phyloP scores from a whole-genome alignment of 164 flowering plant genomes.

The Stephania cephalantha region DNA sequence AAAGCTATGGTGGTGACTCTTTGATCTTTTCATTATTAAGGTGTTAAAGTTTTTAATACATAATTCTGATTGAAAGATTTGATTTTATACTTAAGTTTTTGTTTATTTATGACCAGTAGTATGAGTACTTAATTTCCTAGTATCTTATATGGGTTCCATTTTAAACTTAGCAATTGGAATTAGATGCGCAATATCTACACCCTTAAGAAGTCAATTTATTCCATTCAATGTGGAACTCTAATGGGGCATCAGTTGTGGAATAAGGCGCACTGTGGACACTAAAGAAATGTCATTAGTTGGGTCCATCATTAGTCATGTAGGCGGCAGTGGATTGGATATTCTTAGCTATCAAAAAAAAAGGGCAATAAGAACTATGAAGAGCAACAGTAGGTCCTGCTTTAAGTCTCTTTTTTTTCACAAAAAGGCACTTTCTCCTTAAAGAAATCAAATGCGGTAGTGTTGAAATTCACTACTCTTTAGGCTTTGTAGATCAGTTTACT shows the following conservation, averaged over 20 bases:
- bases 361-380: neutral
- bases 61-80: neutral
- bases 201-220: neutral
- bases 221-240: neutral
- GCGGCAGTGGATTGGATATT: no score
- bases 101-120: neutral
- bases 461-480: neutral
- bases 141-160: neutral
- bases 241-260: neutral
- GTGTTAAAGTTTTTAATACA: neutral
- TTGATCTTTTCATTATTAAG: no score
- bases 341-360: no score
- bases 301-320: no score
- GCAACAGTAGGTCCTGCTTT: neutral
- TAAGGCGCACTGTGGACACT: neutral
- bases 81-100: neutral
- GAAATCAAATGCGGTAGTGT: neutral
- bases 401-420: neutral
- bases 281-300: neutral
- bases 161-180: neutral
- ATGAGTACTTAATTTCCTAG: neutral
- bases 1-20: no score
- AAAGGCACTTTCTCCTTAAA: neutral
- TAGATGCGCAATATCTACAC: neutral
- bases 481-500: neutral